Conservation (phyloP, 83 land plant genomes). For the Picea abies region DNA sequence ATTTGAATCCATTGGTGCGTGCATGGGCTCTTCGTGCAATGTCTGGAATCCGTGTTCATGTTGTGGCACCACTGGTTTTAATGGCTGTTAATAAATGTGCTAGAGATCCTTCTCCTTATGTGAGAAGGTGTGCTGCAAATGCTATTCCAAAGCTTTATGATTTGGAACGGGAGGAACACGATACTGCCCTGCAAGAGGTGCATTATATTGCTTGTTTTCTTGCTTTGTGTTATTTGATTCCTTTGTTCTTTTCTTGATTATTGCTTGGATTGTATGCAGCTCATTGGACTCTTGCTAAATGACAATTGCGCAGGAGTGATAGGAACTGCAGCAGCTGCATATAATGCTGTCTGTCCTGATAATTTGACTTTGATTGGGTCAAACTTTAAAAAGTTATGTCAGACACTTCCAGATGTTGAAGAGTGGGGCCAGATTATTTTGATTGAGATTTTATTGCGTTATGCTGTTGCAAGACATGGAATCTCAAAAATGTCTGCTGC, state of each 20-base stretch:
- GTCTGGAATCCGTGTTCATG: conserved; percentile 96
- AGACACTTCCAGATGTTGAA: conserved; percentile 89
- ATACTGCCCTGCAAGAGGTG: conserved; percentile 81
- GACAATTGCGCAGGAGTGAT: conserved; percentile 90
- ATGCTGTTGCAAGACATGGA: conserved; percentile 83
- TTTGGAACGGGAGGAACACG: conserved; percentile 64
- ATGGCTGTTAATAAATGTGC: conserved; percentile 89
- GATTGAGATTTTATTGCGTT: conserved; percentile 87
- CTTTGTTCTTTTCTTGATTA: conserved; percentile 1
- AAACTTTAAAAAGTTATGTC: conserved; percentile 74
- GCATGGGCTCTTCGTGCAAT: conserved; percentile 98
- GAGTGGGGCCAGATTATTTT: conserved; percentile 97
- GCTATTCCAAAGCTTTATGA: conserved; percentile 90
- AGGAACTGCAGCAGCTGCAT: conserved; percentile 97
- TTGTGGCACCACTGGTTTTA: conserved; percentile 79
- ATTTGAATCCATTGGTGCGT: conserved; percentile 92
- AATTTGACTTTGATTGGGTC: conserved; percentile 67
- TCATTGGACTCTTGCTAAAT: conserved; percentile 72
- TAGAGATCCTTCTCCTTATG: conserved; percentile 97
- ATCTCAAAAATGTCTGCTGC: conserved; percentile 54
- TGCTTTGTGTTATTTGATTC: conserved; percentile 1
- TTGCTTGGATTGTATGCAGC: conserved; percentile 48
- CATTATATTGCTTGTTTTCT: not conserved
- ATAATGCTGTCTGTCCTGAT: conserved; percentile 78
- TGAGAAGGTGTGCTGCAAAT: conserved; percentile 96